These are phyloP conservation scores for Recurvomyces mirabilis DNA, from an alignment of 495 filamentous ascomycete genomes.

Conservation along the genomic window DNA sequence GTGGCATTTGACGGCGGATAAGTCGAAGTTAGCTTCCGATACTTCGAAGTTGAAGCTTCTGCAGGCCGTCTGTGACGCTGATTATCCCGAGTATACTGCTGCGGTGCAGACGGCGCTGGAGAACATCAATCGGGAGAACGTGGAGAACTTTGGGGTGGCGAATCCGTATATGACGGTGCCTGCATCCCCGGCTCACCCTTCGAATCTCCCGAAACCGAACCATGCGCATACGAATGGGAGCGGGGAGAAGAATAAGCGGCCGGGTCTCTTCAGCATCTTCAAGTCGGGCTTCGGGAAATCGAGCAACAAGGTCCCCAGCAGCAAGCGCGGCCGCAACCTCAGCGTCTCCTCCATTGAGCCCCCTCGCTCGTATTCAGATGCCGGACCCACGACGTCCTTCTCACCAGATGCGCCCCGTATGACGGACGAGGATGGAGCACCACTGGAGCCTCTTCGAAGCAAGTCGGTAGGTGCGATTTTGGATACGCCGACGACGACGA, in stretches of 20 bases:
- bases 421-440: not conserved
- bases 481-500: not conserved
- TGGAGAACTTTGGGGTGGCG: conserved; percentile 1
- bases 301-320: not conserved
- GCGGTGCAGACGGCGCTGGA: conserved; percentile 14
- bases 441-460: conserved; percentile 3
- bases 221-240: not conserved
- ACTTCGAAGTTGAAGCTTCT: conserved; percentile 26
- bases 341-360: conserved; percentile 3
- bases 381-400: conserved; percentile 2
- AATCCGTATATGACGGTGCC: conserved; percentile 6
- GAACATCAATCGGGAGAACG: conserved; percentile 11
- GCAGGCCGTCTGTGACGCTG: conserved; percentile 16
- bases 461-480: conserved; percentile 17
- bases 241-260: conserved; percentile 2
- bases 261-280: conserved; percentile 13
- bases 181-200: too few species aligned
- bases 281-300: conserved; percentile 6
- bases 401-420: not conserved
- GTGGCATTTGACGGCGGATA: conserved; percentile 23
- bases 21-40: conserved; percentile 15
- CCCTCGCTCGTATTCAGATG: conserved; percentile 9
- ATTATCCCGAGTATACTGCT: conserved; percentile 26
- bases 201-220: too few species aligned
- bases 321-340: not conserved